Evolutionary conservation across 129 eudicot species (phyloP).

Genomic region (Solidago caesia): DNA sequence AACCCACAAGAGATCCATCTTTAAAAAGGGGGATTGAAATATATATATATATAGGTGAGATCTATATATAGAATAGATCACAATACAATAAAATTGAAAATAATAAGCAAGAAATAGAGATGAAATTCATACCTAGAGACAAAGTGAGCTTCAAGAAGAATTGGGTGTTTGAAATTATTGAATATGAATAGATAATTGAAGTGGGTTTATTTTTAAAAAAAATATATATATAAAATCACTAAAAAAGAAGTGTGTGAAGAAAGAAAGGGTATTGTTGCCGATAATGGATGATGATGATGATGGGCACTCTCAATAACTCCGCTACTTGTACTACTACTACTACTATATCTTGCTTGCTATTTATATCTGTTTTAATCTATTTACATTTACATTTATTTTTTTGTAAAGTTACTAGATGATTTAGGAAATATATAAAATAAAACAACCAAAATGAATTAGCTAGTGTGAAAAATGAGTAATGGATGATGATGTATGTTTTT

Average conservation of each 20-base stretch:
- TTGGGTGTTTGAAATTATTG: constrained; percentile 7
- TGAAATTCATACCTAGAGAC: constrained; percentile 21
- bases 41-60: constrained; percentile 16
- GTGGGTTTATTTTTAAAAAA: neutral
- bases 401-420: too few relatives aligned
- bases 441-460: neutral
- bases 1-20: constrained; percentile 30
- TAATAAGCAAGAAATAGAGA: constrained; percentile 12
- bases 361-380: too few relatives aligned
- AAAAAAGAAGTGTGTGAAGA: neutral
- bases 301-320: too few relatives aligned
- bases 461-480: constrained; percentile 15
- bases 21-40: neutral
- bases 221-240: neutral
- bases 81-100: neutral
- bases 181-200: constrained; percentile 21
- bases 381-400: too few relatives aligned
- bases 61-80: constrained; percentile 18
- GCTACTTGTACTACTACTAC: too few relatives aligned
- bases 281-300: too few relatives aligned
- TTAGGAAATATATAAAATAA: too few relatives aligned
- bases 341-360: too few relatives aligned
- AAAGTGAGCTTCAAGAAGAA: constrained; percentile 15
- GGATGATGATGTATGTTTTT: constrained; percentile 15
- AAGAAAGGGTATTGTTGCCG: neutral